These are phyloP conservation scores for Barbarea vulgaris DNA, from an alignment of 345 rosid species.

Conservation along the genomic window DNA sequence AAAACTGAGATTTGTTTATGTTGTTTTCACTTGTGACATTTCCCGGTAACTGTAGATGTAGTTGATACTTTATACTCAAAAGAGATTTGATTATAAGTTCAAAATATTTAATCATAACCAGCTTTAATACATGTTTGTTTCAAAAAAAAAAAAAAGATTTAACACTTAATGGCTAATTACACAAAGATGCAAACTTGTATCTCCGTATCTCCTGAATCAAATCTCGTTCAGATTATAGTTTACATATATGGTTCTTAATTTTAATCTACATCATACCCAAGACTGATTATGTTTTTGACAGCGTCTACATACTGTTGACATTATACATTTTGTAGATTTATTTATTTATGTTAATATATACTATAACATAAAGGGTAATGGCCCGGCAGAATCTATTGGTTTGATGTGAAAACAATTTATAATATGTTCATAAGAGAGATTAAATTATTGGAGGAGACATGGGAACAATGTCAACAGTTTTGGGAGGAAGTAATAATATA, in stretches of 20 bases:
- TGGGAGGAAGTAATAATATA: slow-evolving; percentile 21
- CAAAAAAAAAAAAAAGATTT: neutral
- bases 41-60: too few species aligned
- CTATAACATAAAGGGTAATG: neutral
- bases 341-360: neutral
- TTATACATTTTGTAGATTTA: neutral
- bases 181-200: slow-evolving; percentile 10
- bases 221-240: slow-evolving; percentile 10
- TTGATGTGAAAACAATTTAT: slow-evolving; percentile 8
- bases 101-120: neutral
- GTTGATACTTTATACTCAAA: too few species aligned
- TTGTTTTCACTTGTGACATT: neutral
- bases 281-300: slow-evolving; percentile 11
- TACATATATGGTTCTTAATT: neutral
- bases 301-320: slow-evolving; percentile 8
- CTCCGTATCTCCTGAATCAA: slow-evolving; percentile 3
- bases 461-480: slow-evolving; percentile 39
- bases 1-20: neutral
- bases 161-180: neutral
- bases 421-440: neutral
- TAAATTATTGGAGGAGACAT: slow-evolving; percentile 31
- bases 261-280: slow-evolving; percentile 12
- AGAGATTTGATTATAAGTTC: neutral
- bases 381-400: slow-evolving; percentile 26
- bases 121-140: neutral